A percentile compares a stretch with the other conserved stretches of the same genome.
Conservation (phyloP, 352 stramenopile genomes). For the Plasmopara viticola region DNA sequence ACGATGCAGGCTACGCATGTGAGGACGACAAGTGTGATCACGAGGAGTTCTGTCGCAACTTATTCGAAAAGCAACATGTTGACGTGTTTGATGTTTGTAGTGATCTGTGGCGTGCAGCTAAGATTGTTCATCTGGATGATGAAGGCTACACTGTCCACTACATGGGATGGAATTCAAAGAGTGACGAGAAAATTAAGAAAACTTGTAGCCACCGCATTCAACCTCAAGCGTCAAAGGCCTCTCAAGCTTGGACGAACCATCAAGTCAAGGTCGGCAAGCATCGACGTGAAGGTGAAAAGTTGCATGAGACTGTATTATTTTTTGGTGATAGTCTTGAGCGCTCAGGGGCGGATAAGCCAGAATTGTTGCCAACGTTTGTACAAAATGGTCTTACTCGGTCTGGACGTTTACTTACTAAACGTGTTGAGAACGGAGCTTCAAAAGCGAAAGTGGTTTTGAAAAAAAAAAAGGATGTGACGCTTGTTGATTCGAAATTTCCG, state of each 20-base stretch:
- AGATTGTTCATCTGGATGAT: conserved; percentile 34
- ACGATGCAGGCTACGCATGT: conserved; percentile 7
- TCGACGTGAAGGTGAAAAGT: conserved; percentile 22
- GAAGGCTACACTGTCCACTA: conserved; percentile 44
- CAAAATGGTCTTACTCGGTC: conserved; percentile 56
- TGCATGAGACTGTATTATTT: conserved; percentile 3
- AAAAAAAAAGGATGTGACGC: conserved; percentile 23
- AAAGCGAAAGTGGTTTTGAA: conserved; percentile 16
- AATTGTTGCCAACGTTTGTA: conserved; percentile 42
- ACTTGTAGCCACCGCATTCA: conserved; percentile 31
- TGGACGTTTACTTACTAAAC: conserved; percentile 60
- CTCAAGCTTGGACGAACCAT: conserved; percentile 32
- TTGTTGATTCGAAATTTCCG: conserved; percentile 35
- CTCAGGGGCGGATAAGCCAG: conserved; percentile 7
- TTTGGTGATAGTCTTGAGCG: conserved; percentile 7
- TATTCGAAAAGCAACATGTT: conserved; percentile 37
- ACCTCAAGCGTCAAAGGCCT: conserved; percentile 29
- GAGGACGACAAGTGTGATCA: conserved; percentile 17
- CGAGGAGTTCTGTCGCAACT: conserved; percentile 25
- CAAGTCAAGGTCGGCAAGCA: conserved; percentile 44
- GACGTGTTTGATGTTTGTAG: conserved; percentile 52
- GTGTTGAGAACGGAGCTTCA: conserved; percentile 30
- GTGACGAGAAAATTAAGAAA: conserved; percentile 42
- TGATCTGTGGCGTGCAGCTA: conserved; percentile 54
- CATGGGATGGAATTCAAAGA: conserved; percentile 58